Conservation (phyloP, 768 basidiomycete species). For the Boletus rufocinnamomeus region DNA sequence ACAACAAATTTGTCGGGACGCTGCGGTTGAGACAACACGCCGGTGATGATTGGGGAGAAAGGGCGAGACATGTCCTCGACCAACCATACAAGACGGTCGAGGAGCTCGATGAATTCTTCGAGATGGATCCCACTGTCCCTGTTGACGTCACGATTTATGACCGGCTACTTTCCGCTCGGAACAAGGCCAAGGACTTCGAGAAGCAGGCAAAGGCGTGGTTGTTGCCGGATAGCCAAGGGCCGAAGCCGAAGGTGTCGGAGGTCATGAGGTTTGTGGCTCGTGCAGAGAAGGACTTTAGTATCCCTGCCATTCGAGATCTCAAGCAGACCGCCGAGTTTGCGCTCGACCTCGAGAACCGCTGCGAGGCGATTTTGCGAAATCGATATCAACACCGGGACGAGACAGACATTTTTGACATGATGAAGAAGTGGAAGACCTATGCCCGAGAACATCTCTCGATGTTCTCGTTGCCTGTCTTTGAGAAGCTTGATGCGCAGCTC, state of each 20-base stretch:
- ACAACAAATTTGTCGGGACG: constrained; percentile 64
- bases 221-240: constrained; percentile 51
- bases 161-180: constrained; percentile 61
- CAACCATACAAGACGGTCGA: constrained; percentile 74
- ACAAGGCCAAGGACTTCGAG: constrained; percentile 77
- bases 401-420: constrained; percentile 69
- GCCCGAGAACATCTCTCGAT: constrained; percentile 70
- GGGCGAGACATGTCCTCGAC: constrained; percentile 63
- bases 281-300: constrained; percentile 77
- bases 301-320: constrained; percentile 63
- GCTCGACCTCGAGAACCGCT: constrained; percentile 72
- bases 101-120: constrained; percentile 72
- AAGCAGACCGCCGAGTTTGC: constrained; percentile 75
- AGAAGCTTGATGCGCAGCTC: constrained; percentile 70
- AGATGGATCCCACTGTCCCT: constrained; percentile 65
- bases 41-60: constrained; percentile 78
- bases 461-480: constrained; percentile 72
- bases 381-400: constrained; percentile 56
- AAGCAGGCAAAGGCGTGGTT: constrained; percentile 77
- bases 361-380: constrained; percentile 71
- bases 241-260: constrained; percentile 66
- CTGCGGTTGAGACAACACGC: constrained; percentile 64
- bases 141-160: constrained; percentile 68
- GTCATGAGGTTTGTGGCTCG: constrained; percentile 67
- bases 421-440: constrained; percentile 73